Base-by-base conservation (phyloP, 345 rosid genomes). In the Sonneratia caseolaris region DNA sequence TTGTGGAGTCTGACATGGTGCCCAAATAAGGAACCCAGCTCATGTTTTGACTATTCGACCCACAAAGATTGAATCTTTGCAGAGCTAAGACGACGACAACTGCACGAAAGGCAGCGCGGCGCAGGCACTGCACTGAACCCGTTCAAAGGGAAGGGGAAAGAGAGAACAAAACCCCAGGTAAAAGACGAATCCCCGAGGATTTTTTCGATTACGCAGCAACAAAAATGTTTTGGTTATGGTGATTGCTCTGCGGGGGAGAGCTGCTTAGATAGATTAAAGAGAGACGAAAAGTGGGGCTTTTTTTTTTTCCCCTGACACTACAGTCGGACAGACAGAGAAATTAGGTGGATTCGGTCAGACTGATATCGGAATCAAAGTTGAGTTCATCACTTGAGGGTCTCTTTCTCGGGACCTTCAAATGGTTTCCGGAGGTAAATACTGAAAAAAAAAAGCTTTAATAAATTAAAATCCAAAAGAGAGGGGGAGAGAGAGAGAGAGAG, bases 341-440 rank as follows among this genome's bases (percentile, higher is more conserved):
- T 71, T 43, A 27, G 66, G 66, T 82, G 82, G 86, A 85, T 82
- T 86, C 79, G 89, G 85, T 82, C 77, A 74, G 81, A 74, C 74
- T 62, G 66, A 84, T 75, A 64, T 86, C 83, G 77, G 83, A 81
- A 80, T 83, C 84, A 82, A 82, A 86, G 88, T 81, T 86, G 35
- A 57, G 64, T 84, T 88, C 91, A 86, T 83, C 85, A 75, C 78
- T 79, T 8, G 80, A 85, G 83, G 66, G 77, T 72, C 81, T 83
- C 83, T 84, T 89, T 86, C 93, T 87, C 71, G 90, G 95, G 91
- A 84, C 78, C 89, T 93, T 89, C 95, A 93, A 93, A 91, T 86
- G 87, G 91, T 82, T 87, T 89, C 85, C 87, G 86, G 84, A 71
- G 73, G 81, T 78, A 77, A 69, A 9, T 13, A 47, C 0, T 36